Percentiles rank a stretch among this genome's conserved stretches.
Evolutionary conservation across 1,139 yeast species (phyloP).

Genomic region (Pichia sp.): DNA sequence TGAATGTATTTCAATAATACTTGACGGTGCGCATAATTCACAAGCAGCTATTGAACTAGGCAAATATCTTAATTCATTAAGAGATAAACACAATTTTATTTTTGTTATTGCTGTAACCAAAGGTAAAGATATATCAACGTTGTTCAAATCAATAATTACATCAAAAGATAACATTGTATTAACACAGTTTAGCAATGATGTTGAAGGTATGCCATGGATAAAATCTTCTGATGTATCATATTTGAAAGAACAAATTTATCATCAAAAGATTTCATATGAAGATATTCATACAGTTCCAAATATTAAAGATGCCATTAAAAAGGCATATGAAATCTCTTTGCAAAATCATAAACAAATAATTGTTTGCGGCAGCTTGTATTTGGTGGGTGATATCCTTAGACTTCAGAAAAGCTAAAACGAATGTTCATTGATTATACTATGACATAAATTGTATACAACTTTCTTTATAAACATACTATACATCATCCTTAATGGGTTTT

Average conservation of each 20-base stretch:
- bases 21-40: slow-evolving; percentile 93
- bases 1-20: slow-evolving; percentile 9
- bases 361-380: slow-evolving; percentile 73
- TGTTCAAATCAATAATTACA: slow-evolving; percentile 47
- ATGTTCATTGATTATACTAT: neutral
- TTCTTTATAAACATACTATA: neutral
- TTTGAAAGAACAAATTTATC: slow-evolving; percentile 16
- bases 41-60: slow-evolving; percentile 71
- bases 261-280: slow-evolving; percentile 32
- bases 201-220: slow-evolving; percentile 95
- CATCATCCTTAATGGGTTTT: slow-evolving; percentile 17
- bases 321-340: slow-evolving; percentile 16
- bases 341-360: slow-evolving; percentile 28
- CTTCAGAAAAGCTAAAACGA: slow-evolving; percentile 12
- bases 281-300: slow-evolving; percentile 22
- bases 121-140: slow-evolving; percentile 55
- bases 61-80: slow-evolving; percentile 32
- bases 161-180: slow-evolving; percentile 52
- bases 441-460: neutral
- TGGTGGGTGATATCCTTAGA: slow-evolving; percentile 63
- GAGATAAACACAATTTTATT: slow-evolving; percentile 36
- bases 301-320: slow-evolving; percentile 19
- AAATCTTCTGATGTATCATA: slow-evolving; percentile 4
- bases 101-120: slow-evolving; percentile 70
- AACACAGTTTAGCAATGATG: slow-evolving; percentile 50